A percentile compares a stretch with the other conserved stretches of the same genome.
phyloP scores from a whole-genome alignment of 2,329 filamentous ascomycete species.

The Gremmenia infestans region DNA sequence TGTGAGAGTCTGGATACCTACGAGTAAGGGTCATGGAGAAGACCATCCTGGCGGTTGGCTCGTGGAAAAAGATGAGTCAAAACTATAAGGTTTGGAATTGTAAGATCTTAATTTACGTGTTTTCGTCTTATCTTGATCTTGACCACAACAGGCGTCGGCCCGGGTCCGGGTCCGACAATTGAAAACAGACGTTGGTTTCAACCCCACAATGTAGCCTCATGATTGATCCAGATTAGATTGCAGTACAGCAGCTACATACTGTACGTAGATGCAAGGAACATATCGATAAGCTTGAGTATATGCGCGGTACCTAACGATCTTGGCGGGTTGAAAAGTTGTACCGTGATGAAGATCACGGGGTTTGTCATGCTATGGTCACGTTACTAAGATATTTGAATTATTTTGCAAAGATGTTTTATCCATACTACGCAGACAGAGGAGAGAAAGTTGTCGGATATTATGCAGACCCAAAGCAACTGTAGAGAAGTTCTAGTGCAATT shows the following conservation, averaged over 20 bases:
- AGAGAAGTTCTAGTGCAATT: too few relatives aligned
- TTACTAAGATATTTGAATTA: too few relatives aligned
- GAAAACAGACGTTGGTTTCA: background rate
- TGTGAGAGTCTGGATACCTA: background rate
- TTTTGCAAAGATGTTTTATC: too few relatives aligned
- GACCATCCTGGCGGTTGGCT: background rate
- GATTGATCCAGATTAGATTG: background rate
- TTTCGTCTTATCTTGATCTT: background rate
- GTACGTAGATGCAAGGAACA: background rate
- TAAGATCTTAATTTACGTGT: too few relatives aligned
- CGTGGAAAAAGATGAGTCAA: too few relatives aligned
- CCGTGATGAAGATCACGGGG: too few relatives aligned
- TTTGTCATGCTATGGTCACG: too few relatives aligned
- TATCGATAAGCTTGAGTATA: background rate
- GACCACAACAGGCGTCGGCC: background rate
- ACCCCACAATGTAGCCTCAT: constrained; percentile 1
- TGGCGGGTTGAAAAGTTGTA: too few relatives aligned
- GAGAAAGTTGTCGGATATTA: too few relatives aligned
- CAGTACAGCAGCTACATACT: background rate
- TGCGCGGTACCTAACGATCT: background rate
- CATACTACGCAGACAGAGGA: too few relatives aligned
- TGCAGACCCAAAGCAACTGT: too few relatives aligned
- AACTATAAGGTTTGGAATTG: background rate
- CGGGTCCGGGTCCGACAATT: background rate
- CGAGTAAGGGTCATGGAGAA: background rate